Conservation (phyloP, 169 alveolate species). For the Plasmodium relictum region DNA sequence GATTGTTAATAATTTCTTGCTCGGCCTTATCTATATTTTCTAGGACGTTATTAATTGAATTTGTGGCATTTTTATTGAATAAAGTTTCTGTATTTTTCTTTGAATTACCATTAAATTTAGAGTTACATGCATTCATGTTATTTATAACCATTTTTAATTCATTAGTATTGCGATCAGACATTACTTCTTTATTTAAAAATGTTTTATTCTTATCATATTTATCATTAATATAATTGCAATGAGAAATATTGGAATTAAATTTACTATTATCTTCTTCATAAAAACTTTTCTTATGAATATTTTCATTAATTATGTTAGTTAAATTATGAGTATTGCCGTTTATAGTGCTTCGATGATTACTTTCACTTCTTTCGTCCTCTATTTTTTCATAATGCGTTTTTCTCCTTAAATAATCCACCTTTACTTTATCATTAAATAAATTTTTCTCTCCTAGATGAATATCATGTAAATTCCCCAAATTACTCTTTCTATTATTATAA, state of each 20-base stretch:
- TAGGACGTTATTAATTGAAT: conserved; percentile 14
- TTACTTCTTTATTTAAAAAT: conserved; percentile 28
- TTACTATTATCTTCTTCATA: conserved; percentile 28
- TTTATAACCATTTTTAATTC: conserved; percentile 9
- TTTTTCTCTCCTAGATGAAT: conserved; percentile 14
- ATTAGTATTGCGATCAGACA: conserved; percentile 2
- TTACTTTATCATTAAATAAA: conserved; percentile 17
- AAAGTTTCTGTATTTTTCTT: not conserved
- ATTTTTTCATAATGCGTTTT: conserved; percentile 39
- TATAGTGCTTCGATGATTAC: conserved; percentile 18
- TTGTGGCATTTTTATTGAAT: conserved; percentile 25
- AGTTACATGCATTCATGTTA: conserved; percentile 1
- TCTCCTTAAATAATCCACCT: conserved; percentile 39
- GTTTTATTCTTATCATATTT: conserved; percentile 28
- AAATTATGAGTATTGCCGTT: conserved; percentile 31
- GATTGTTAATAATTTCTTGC: conserved; percentile 64
- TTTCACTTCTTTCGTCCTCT: conserved; percentile 15
- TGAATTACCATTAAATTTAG: not conserved
- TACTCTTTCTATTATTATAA: conserved; percentile 15
- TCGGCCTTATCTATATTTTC: conserved; percentile 73
- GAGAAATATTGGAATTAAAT: conserved; percentile 5
- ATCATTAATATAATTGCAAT: conserved; percentile 5
- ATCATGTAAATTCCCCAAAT: conserved; percentile 15
- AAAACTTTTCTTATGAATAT: conserved; percentile 13
- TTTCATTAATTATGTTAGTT: not conserved